These are phyloP conservation scores for Kodamaea jinghongensis DNA, from an alignment of 805 yeast species.

Conservation along the genomic window DNA sequence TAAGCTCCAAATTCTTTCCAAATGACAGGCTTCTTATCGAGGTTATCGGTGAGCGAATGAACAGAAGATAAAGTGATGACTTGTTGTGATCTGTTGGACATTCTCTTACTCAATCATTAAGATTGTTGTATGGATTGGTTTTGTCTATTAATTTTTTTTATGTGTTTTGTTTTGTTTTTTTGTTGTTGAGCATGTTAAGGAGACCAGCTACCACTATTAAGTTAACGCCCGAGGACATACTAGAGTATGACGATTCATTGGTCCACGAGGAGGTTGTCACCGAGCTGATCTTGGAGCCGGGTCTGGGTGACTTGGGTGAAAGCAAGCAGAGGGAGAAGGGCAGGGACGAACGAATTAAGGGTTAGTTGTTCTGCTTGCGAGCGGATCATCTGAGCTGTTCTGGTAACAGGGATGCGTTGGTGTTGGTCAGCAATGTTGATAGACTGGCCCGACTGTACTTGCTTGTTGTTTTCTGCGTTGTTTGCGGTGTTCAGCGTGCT, in stretches of 20 bases:
- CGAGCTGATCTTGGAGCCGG: slow-evolving; percentile 1
- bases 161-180: background rate
- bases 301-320: slow-evolving; percentile 1
- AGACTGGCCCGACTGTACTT: no score
- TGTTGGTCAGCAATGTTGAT: slow-evolving; percentile 6
- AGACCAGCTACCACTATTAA: slow-evolving; percentile 68
- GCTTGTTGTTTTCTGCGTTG: no score
- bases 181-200: slow-evolving; percentile 50
- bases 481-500: no score
- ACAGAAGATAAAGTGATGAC: slow-evolving; percentile 26
- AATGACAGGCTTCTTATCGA: slow-evolving; percentile 27
- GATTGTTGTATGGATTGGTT: background rate
- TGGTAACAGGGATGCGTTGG: no score
- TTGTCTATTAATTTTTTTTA: background rate
- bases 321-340: slow-evolving; percentile 3
- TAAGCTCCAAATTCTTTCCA: slow-evolving; percentile 47
- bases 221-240: slow-evolving; percentile 66
- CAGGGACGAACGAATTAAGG: slow-evolving; percentile 3
- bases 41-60: slow-evolving; percentile 21
- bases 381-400: no score
- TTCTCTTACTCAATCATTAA: slow-evolving; percentile 6
- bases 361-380: slow-evolving; percentile 6
- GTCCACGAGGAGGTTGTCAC: slow-evolving; percentile 4
- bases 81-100: slow-evolving; percentile 25
- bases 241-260: slow-evolving; percentile 42